Conservation (phyloP, 1,284 basidiomycete species). For the Trichosporon sp. region DNA sequence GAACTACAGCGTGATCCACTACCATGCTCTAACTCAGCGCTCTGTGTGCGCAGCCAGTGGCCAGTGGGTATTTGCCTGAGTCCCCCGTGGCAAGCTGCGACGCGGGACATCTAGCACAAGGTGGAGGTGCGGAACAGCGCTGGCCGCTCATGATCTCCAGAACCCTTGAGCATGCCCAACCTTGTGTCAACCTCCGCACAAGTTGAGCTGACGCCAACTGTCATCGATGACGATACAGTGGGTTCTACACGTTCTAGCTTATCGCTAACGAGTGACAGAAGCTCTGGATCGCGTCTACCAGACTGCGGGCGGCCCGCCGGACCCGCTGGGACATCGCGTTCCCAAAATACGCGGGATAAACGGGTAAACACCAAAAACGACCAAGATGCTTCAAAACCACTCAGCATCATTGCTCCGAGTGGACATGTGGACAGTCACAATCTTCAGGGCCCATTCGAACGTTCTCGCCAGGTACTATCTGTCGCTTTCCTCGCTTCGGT, state of each 20-base stretch:
- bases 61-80: too few species aligned
- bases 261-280: background rate
- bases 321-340: background rate
- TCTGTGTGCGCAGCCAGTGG: too few species aligned
- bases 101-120: background rate
- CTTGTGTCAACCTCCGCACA: too few species aligned
- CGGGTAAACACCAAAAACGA: background rate
- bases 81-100: background rate
- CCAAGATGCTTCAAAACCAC: background rate
- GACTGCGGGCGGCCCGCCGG: background rate
- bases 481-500: background rate
- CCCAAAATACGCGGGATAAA: background rate
- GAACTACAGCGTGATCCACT: too few species aligned
- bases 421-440: background rate
- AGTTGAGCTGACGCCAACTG: background rate
- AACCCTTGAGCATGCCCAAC: background rate
- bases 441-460: background rate
- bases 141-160: background rate
- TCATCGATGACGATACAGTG: background rate
- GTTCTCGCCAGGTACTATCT: background rate
- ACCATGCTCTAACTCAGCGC: too few species aligned
- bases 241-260: background rate
- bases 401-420: background rate
- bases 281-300: background rate
- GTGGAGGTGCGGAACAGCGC: background rate